Percentiles rank a stretch among this genome's conserved stretches.
Evolutionary conservation across 345 rosid genomes (phyloP).

Genomic region (Salix exigua): DNA sequence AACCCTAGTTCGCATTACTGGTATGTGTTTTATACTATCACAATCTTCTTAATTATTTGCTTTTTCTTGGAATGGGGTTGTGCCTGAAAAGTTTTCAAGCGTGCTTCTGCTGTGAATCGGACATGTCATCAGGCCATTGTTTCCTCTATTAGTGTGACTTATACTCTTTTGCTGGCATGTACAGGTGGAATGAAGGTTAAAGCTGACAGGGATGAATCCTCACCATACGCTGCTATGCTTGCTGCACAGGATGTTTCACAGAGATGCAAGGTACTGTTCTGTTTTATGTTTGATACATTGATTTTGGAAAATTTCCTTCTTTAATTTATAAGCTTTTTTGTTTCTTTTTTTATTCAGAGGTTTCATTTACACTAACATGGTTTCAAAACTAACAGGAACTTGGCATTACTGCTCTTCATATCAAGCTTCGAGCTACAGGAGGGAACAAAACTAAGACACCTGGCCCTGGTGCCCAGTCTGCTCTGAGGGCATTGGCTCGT

Average conservation of each 20-base stretch:
- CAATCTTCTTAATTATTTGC: not conserved
- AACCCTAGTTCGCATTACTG: conserved; percentile 86
- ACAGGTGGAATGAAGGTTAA: conserved; percentile 95
- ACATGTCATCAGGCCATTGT: not conserved
- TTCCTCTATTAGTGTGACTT: not conserved
- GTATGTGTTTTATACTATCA: conserved; percentile 24
- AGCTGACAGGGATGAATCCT: conserved; percentile 89
- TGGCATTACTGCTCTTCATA: conserved; percentile 75
- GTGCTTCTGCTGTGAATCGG: too few relatives aligned
- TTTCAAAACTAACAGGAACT: conserved; percentile 47
- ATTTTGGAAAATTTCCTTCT: not conserved
- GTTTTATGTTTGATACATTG: not conserved
- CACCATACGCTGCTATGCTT: conserved; percentile 96
- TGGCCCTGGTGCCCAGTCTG: conserved; percentile 89
- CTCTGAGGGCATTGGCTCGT: conserved; percentile 92
- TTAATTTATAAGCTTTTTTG: not conserved
- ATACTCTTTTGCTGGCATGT: too few relatives aligned
- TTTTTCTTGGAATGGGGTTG: not conserved
- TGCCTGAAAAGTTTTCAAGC: not conserved
- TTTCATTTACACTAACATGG: not conserved
- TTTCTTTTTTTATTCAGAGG: not conserved
- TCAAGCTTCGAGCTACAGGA: conserved; percentile 84
- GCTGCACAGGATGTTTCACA: conserved; percentile 84
- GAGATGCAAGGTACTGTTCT: conserved; percentile 62
- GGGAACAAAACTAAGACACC: conserved; percentile 87